Base-by-base conservation (phyloP, 441 rosid species). In the Erodium texanum region DNA sequence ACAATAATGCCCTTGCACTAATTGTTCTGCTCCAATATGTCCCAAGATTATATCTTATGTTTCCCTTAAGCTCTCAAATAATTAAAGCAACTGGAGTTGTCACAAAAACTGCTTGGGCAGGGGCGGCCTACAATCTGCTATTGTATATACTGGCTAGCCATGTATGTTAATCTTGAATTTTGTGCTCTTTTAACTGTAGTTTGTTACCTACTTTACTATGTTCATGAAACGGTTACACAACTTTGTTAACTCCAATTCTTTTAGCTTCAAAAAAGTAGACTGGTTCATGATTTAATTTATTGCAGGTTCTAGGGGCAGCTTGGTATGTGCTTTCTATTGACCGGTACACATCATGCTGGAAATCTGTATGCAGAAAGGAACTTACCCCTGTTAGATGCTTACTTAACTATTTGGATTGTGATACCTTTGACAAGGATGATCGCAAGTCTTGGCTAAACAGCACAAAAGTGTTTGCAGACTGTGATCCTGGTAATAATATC, bases 31-130 rank as follows among this genome's bases (percentile, higher is more conserved):
- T 89, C 54, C 97, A 91, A 56, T 91, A 91, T 77, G 79, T 93
- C 58, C 96, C 95, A 14, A 83, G 97, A 68, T 78, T 93, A 69
- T 91, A 93, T 78, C 84, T 93, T 66, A 91, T 93, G 12, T 90
- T 89, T 50, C 97, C 97, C 5, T 78, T 93, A 69, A 91, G 97
- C 73, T 86, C 97, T 74, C 86, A 87, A 76, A 89, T 93, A 36
- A 80, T 87, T 66, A 93, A 87, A 85, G 90, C 96, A 24, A 85
- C 92, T 66, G 98, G 98, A 65, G 87, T 89, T 27, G 97, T 90
- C 65, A 87, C 95, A 23, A 85, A 87, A 79, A 90, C 98, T 75
- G 96, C 98, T 15, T 93, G 98, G 98, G 97, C 98, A 63, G 96
- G 97, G 68, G 98, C 98, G 80, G 97, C 90, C 24, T 90, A 93